phyloP scores from a whole-genome alignment of 2,329 filamentous ascomycete species.

The Alternaria rosae region DNA sequence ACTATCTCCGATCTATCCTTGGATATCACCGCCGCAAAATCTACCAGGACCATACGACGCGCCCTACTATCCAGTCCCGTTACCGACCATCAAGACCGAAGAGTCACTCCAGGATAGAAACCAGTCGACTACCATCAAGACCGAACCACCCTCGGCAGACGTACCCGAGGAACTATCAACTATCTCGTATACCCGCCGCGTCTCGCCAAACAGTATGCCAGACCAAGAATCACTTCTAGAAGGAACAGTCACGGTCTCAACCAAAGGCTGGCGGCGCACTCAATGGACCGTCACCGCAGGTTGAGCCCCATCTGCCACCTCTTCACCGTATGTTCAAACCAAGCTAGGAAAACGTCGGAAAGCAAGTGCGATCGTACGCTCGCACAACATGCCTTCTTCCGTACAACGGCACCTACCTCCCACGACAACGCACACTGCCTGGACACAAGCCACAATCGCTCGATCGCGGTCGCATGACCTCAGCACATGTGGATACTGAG shows the following conservation, averaged over 20 bases:
- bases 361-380: neutral
- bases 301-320: conserved; percentile 24
- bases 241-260: conserved; percentile 38
- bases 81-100: conserved; percentile 30
- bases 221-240: conserved; percentile 22
- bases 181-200: conserved; percentile 35
- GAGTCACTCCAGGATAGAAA: conserved; percentile 21
- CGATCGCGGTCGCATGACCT: conserved; percentile 2
- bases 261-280: conserved; percentile 44
- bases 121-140: conserved; percentile 6
- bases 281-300: conserved; percentile 44
- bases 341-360: neutral
- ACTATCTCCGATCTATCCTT: conserved; percentile 41
- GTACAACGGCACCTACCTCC: neutral
- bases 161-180: conserved; percentile 9
- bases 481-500: neutral
- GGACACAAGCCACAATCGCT: conserved; percentile 3
- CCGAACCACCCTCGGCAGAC: conserved; percentile 10
- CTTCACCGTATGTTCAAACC: neutral
- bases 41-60: conserved; percentile 48
- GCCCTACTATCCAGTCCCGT: conserved; percentile 43
- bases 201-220: conserved; percentile 34
- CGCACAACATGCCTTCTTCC: neutral
- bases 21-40: conserved; percentile 39
- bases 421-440: neutral